phyloP scores from a whole-genome alignment of 2,329 filamentous ascomycete species.

The Penicillium sclerotiorum region DNA sequence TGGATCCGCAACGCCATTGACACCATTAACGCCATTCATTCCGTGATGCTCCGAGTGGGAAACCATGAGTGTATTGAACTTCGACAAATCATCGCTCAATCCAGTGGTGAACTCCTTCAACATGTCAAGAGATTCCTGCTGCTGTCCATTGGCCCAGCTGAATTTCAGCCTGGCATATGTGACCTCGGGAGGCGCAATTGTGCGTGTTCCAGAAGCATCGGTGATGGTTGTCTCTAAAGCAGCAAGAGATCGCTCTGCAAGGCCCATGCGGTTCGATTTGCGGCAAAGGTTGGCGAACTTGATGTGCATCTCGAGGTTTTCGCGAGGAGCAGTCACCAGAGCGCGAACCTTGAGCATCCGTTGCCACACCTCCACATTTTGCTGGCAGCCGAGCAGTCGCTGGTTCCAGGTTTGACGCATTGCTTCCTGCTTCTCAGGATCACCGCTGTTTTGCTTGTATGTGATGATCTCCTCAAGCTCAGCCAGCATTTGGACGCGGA shows the following conservation, averaged over 20 bases:
- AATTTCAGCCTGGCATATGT: constrained; percentile 98
- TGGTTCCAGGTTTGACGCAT: constrained; percentile 97
- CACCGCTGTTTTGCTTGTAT: constrained; percentile 85
- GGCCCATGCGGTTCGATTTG: constrained; percentile 89
- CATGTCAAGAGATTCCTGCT: constrained; percentile 63
- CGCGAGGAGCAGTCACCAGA: constrained; percentile 84
- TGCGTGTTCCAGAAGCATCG: constrained; percentile 43
- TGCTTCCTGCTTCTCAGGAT: constrained; percentile 82
- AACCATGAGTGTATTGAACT: constrained; percentile 45
- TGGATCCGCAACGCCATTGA: constrained; percentile 51
- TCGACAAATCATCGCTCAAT: constrained; percentile 61
- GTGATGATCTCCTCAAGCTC: constrained; percentile 97
- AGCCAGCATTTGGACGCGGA: constrained; percentile 97
- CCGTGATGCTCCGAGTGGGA: constrained; percentile 43
- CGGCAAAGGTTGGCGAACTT: constrained; percentile 98
- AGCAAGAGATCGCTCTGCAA: constrained; percentile 93
- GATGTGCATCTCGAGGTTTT: constrained; percentile 99
- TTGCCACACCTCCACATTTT: constrained; percentile 98
- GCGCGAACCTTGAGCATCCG: constrained; percentile 94
- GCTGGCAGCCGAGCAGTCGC: constrained; percentile 89
- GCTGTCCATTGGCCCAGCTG: constrained; percentile 82
- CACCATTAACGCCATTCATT: constrained; percentile 53
- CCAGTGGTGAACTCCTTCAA: constrained; percentile 64
- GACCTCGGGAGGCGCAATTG: constrained; percentile 67
- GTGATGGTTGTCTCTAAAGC: constrained; percentile 76